Conservation (phyloP, 108 stramenopile species). For the Pseudonitzschia multistriata region DNA sequence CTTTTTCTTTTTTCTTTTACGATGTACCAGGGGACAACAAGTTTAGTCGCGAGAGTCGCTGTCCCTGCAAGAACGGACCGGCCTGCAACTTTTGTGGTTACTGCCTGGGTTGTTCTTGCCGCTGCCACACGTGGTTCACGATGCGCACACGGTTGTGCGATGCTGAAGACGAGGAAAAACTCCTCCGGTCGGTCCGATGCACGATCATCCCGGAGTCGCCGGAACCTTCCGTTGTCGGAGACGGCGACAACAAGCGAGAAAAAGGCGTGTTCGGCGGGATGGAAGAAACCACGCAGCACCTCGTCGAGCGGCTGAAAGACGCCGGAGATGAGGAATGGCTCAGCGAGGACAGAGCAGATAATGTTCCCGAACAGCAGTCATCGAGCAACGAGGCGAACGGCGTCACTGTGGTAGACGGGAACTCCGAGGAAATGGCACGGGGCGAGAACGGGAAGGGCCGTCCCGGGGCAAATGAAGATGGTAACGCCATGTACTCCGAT, state of each 20-base stretch:
- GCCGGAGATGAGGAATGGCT: constrained; percentile 7
- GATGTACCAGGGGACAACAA: constrained; percentile 18
- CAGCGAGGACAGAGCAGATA: background rate
- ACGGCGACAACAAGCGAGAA: background rate
- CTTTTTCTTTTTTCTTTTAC: background rate
- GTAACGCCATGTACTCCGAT: no score
- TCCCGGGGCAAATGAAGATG: no score
- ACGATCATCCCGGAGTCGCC: background rate
- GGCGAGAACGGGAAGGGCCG: no score
- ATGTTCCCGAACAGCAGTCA: background rate
- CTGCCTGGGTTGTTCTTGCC: constrained; percentile 71
- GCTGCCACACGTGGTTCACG: constrained; percentile 67
- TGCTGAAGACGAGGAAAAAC: constrained; percentile 32
- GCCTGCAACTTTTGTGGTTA: constrained; percentile 48
- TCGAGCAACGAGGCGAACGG: background rate
- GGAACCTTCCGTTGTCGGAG: background rate
- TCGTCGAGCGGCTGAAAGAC: constrained; percentile 1
- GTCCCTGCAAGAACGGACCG: constrained; percentile 70
- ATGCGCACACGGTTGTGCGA: constrained; percentile 59
- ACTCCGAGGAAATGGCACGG: no score
- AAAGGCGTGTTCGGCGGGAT: background rate
- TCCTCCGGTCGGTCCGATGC: constrained; percentile 33
- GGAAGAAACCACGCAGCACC: constrained; percentile 4
- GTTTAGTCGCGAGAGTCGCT: constrained; percentile 35
- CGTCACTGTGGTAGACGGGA: background rate